Conservation (phyloP, 441 rosid species). For the Corymbia calophylla region DNA sequence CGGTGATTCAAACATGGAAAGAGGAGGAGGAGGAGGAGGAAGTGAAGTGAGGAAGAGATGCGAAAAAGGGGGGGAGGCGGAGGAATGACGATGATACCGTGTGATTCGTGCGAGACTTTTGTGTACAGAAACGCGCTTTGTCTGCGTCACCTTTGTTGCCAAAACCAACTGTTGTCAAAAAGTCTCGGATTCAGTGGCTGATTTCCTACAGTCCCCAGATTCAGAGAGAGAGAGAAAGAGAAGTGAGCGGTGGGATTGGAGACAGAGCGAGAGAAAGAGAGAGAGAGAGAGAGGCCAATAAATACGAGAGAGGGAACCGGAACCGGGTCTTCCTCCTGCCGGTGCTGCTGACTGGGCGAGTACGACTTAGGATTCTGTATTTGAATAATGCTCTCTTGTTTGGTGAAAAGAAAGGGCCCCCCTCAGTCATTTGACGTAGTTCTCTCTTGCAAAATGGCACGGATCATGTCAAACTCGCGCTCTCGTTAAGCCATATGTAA, state of each 20-base stretch:
- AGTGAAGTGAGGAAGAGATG: background rate
- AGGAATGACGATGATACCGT: background rate
- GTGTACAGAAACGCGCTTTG: background rate
- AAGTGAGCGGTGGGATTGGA: background rate
- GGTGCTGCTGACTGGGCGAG: background rate
- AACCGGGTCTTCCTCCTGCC: background rate
- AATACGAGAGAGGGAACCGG: background rate
- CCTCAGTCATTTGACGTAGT: background rate
- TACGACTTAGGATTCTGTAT: background rate
- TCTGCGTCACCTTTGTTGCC: background rate
- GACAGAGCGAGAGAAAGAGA: background rate
- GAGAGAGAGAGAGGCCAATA: background rate
- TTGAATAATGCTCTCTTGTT: background rate
- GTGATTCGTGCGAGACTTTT: background rate
- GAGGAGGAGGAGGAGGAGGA: background rate
- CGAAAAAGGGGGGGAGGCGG: background rate
- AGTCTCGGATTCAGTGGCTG: background rate
- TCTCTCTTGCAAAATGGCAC: background rate
- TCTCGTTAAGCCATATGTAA: background rate
- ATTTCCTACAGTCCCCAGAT: background rate
- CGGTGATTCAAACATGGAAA: background rate
- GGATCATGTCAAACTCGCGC: background rate
- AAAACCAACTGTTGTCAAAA: background rate
- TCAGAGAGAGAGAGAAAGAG: background rate
- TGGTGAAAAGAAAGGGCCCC: background rate